A percentile compares a stretch with the other conserved stretches of the same genome.
phyloP scores from a whole-genome alignment of 768 basidiomycete species.

The Suillus decipiens region DNA sequence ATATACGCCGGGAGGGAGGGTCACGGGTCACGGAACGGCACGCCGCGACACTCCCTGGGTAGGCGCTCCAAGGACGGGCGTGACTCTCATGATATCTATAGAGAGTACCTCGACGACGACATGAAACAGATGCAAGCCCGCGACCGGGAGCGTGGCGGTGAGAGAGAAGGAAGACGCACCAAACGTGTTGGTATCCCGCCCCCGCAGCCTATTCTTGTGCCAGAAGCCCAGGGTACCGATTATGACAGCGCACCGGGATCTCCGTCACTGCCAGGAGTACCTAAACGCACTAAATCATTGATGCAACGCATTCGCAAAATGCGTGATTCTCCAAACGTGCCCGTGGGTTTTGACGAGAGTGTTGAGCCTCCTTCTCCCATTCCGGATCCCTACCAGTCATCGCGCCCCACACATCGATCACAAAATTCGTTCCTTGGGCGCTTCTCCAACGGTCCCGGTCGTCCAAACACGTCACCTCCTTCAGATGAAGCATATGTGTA shows the following conservation, averaged over 20 bases:
- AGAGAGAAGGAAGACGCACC: slow-evolving; percentile 32
- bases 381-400: slow-evolving; percentile 29
- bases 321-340: slow-evolving; percentile 84
- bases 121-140: slow-evolving; percentile 27
- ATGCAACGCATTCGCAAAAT: slow-evolving; percentile 90
- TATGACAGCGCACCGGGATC: slow-evolving; percentile 41
- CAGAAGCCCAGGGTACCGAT: slow-evolving; percentile 46
- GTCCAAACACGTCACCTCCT: slow-evolving; percentile 39
- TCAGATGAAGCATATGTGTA: slow-evolving; percentile 62
- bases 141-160: slow-evolving; percentile 38
- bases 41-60: slow-evolving; percentile 38
- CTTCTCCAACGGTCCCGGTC: slow-evolving; percentile 44
- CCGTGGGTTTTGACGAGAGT: slow-evolving; percentile 50
- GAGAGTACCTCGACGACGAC: slow-evolving; percentile 45
- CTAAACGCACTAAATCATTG: slow-evolving; percentile 78
- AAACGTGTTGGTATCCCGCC: slow-evolving; percentile 68
- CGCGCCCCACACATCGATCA: slow-evolving; percentile 66
- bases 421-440: slow-evolving; percentile 80
- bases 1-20: slow-evolving; percentile 68
- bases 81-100: slow-evolving; percentile 49
- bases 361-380: slow-evolving; percentile 49
- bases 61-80: slow-evolving; percentile 50
- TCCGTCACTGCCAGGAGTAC: slow-evolving; percentile 39
- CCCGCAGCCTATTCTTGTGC: slow-evolving; percentile 80
- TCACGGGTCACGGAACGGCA: slow-evolving; percentile 35